Evolutionary conservation across 1,284 basidiomycete species (phyloP).

Genomic region (Fomitopsis betulina): DNA sequence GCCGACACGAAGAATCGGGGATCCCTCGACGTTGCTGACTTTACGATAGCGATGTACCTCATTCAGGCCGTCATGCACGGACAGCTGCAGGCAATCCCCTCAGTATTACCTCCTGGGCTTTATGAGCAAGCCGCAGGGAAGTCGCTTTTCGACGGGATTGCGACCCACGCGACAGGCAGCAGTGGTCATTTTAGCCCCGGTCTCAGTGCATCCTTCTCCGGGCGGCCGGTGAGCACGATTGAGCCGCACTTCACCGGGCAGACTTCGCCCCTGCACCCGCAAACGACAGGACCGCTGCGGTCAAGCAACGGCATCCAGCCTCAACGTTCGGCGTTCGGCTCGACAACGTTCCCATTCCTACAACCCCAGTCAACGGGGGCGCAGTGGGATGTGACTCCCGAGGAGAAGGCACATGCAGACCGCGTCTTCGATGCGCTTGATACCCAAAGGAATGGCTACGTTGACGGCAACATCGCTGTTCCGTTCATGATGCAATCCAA

Average conservation of each 20-base stretch:
- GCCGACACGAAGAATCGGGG: constrained; percentile 95
- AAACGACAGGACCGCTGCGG: constrained; percentile 42
- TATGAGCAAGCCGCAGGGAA: constrained; percentile 78
- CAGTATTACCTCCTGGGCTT: constrained; percentile 80
- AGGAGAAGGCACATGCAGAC: constrained; percentile 82
- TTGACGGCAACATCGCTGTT: constrained; percentile 93
- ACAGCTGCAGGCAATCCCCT: constrained; percentile 71
- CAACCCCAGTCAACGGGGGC: constrained; percentile 19
- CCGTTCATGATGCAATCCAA: constrained; percentile 96
- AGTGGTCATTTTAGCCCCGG: constrained; percentile 55
- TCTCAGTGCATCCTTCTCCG: constrained; percentile 33
- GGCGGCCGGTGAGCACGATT: constrained; percentile 31
- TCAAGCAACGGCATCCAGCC: constrained; percentile 43
- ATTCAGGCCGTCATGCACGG: constrained; percentile 91
- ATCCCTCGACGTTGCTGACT: constrained; percentile 86
- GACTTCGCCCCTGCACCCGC: constrained; percentile 31
- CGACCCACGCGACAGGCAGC: constrained; percentile 55
- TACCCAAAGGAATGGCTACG: constrained; percentile 68
- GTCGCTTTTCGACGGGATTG: constrained; percentile 33
- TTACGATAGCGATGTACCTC: constrained; percentile 95
- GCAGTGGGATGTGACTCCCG: constrained; percentile 83
- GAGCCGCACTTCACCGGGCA: constrained; percentile 67
- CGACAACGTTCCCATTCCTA: constrained; percentile 22
- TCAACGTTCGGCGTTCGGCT: constrained; percentile 31
- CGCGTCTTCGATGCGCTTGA: constrained; percentile 85